Percentiles rank a stretch among this genome's conserved stretches.
phyloP scores from a whole-genome alignment of 345 rosid species.

The Conringia planisiliqua region DNA sequence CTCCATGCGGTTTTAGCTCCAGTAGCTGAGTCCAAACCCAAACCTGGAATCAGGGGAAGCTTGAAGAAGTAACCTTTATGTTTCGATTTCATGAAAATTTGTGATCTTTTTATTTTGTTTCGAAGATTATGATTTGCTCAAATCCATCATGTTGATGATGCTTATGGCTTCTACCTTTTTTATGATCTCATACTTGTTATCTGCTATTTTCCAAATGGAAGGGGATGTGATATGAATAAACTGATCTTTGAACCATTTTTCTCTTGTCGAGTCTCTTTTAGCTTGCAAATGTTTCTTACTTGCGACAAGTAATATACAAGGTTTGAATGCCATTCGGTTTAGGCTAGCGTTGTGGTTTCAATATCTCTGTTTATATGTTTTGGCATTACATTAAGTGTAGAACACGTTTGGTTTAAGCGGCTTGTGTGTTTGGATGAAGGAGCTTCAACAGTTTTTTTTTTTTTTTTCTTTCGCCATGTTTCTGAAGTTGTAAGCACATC shows the following conservation, averaged over 20 bases:
- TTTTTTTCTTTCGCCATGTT: neutral
- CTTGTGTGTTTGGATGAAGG: neutral
- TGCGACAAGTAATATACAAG: neutral
- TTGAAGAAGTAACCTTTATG: conserved; percentile 40
- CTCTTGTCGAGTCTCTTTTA: neutral
- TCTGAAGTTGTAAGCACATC: neutral
- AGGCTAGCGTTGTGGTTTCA: neutral
- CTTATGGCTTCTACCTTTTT: conserved; percentile 15
- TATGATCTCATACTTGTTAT: conserved; percentile 11
- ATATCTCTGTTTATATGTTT: neutral
- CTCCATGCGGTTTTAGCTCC: conserved; percentile 39
- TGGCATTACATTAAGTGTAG: neutral
- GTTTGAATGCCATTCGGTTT: neutral
- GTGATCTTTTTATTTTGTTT: neutral
- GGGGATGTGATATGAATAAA: neutral
- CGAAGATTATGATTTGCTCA: neutral
- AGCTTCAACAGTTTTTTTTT: neutral
- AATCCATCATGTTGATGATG: conserved; percentile 15
- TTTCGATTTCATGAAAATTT: neutral
- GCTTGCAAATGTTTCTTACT: neutral
- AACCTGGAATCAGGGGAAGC: conserved; percentile 55
- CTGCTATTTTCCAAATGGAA: conserved; percentile 1
- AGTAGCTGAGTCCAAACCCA: conserved; percentile 33
- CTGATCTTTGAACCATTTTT: neutral
- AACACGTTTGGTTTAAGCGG: neutral